A percentile compares a stretch with the other conserved stretches of the same genome.
Conservation (phyloP, 1,139 yeast species). For the Waltiozyma sp. region DNA sequence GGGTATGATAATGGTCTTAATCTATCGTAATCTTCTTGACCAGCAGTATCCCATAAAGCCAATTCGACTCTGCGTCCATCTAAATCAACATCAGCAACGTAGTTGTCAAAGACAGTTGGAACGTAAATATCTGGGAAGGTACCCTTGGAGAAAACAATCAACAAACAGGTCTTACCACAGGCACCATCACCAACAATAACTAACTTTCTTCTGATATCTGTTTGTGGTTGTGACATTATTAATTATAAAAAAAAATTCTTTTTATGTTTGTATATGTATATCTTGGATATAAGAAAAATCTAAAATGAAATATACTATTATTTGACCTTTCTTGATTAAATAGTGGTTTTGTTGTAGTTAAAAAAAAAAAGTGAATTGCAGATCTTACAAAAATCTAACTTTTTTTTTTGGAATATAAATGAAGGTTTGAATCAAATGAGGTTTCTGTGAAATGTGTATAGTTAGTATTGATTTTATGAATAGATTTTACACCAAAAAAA, state of each 20-base stretch:
- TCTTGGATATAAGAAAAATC: background rate
- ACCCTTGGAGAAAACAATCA: slow-evolving; percentile 85
- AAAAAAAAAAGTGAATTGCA: background rate
- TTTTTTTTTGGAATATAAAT: background rate
- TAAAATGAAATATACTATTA: background rate
- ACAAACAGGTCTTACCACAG: slow-evolving; percentile 76
- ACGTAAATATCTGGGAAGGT: slow-evolving; percentile 94
- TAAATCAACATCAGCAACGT: slow-evolving; percentile 88
- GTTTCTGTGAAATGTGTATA: background rate
- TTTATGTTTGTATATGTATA: background rate
- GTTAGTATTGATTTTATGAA: background rate
- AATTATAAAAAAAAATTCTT: background rate
- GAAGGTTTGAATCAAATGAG: background rate
- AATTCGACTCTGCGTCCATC: slow-evolving; percentile 90
- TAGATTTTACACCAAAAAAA: too few species aligned
- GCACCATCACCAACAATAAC: slow-evolving; percentile 87
- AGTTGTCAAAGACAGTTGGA: slow-evolving; percentile 92
- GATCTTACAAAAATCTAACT: background rate
- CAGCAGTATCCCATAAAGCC: slow-evolving; percentile 98
- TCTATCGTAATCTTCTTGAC: slow-evolving; percentile 95
- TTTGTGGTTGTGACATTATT: slow-evolving; percentile 23
- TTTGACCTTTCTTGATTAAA: background rate
- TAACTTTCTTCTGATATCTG: slow-evolving; percentile 67
- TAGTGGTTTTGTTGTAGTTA: background rate
- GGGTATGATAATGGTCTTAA: slow-evolving; percentile 90